Percentiles rank a stretch among this genome's conserved stretches.
phyloP scores from a whole-genome alignment of 1,139 yeast genomes.

The Debaryomyces sp. region DNA sequence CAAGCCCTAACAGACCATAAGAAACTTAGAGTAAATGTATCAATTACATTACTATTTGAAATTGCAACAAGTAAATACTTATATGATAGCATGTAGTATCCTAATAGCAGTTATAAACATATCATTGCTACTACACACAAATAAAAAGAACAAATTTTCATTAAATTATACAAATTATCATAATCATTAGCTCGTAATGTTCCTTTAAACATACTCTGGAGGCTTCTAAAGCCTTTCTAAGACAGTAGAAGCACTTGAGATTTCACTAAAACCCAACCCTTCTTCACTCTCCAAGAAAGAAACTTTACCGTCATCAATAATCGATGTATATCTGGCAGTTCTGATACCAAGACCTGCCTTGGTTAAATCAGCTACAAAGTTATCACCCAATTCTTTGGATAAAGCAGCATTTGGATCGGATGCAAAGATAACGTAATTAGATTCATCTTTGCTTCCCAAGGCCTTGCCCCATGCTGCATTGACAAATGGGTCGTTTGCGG shows the following conservation, averaged over 20 bases:
- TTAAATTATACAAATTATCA: neutral
- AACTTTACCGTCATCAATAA: constrained; percentile 65
- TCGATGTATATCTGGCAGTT: constrained; percentile 71
- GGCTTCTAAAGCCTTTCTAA: constrained; percentile 27
- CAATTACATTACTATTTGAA: too few relatives aligned
- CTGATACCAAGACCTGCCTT: constrained; percentile 64
- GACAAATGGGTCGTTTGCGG: constrained; percentile 86
- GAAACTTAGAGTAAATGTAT: neutral
- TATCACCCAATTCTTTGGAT: constrained; percentile 63
- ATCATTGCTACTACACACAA: neutral
- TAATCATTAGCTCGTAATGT: neutral
- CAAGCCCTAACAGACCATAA: neutral
- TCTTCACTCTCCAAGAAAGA: constrained; percentile 69
- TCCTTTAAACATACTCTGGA: neutral
- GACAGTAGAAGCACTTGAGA: constrained; percentile 63
- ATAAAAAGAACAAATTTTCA: neutral
- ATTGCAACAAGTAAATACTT: too few relatives aligned
- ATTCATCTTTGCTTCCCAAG: constrained; percentile 53
- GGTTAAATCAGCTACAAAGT: constrained; percentile 50
- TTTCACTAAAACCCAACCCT: constrained; percentile 54
- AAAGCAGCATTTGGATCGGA: constrained; percentile 70
- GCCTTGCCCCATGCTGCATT: constrained; percentile 81
- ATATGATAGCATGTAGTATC: neutral
- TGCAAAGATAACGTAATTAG: constrained; percentile 61
- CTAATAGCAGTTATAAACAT: neutral